A percentile compares a stretch with the other conserved stretches of the same genome.
phyloP scores from a whole-genome alignment of 1,139 yeast species.

The Kurtzmaniella natalensis region DNA sequence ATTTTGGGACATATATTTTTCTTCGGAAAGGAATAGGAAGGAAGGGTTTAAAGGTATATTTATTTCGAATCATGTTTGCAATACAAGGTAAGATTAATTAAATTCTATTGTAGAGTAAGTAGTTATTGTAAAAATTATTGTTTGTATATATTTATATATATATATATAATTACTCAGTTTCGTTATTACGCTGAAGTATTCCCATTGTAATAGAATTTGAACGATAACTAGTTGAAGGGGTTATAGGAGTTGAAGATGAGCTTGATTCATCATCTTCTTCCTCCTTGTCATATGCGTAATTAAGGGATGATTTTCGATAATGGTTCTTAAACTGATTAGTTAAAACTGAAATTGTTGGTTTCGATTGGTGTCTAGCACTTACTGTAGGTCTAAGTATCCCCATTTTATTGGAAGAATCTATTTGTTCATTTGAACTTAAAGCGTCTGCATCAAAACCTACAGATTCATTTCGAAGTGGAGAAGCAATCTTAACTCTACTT shows the following conservation, averaged over 20 bases:
- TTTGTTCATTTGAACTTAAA: too few species aligned
- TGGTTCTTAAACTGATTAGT: slow-evolving; percentile 38
- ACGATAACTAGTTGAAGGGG: slow-evolving; percentile 29
- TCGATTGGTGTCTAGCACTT: too few species aligned
- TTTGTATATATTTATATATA: background rate
- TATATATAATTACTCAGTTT: slow-evolving; percentile 6
- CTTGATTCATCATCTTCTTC: slow-evolving; percentile 10
- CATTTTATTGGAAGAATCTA: too few species aligned
- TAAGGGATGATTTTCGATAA: slow-evolving; percentile 39
- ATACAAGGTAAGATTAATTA: too few species aligned
- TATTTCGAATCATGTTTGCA: background rate
- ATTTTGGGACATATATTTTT: background rate
- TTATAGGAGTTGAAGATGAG: too few species aligned
- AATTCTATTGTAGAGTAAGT: too few species aligned
- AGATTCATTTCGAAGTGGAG: slow-evolving; percentile 4
- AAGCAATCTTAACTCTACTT: slow-evolving; percentile 1
- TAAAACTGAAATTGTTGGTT: slow-evolving; percentile 3
- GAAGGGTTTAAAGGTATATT: background rate
- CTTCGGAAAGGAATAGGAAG: background rate
- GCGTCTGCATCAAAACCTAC: too few species aligned
- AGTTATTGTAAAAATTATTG: too few species aligned
- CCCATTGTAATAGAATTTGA: slow-evolving; percentile 43
- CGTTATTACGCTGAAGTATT: slow-evolving; percentile 26
- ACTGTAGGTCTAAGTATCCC: too few species aligned
- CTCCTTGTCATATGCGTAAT: too few species aligned